Evolutionary conservation across 2,329 filamentous ascomycete genomes (phyloP), one percentile per base, ranked within the genome.

Genomic region (Reticulascus tulasneorum): DNA sequence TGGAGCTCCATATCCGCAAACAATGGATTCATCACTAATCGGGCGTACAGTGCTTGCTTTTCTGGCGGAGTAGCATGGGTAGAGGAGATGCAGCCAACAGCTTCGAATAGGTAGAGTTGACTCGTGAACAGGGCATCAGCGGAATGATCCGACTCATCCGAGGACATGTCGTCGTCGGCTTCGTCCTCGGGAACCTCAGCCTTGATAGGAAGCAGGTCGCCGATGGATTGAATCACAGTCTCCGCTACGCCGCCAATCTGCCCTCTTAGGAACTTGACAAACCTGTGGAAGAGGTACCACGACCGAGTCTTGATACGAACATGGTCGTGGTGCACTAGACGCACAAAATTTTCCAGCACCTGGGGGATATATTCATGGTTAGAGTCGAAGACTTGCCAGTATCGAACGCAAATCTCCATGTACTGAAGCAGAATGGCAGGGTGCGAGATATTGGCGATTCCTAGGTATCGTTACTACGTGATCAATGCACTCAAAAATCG

Each of bases 321-420:
- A 52, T 95, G 85, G 22, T 84, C 77, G 54, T 94, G 88, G 54
- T 97, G 94, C 4, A 93, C 86, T 30, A 96, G 77, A 10, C 82
- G 79, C 29, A 98, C 86, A 60, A 98, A 97, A 55, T 84, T 89
- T 53, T 96, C 89, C 26, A 98, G 72, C 2, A 93, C 88, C 46
- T 82, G 84, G 3, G 87, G 86, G 32, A 97, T 94, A 42, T 87
- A 82, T 16, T 83, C 72, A 20, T 81, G 73, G 54, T 95, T 86
- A 37, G 80, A 79, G 55, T 97, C 90, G 56, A 98, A 97, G 60
- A 96, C 94, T 19, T 82, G 78, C 56, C 84, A 86, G 63, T 98
- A 98, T 33, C 93, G 83, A 37, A 95, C 90, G 59, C 90, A 95
- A 23, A 95, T 94, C 60, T 98, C 93, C 90, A 98, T 96, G 56